Conservation (phyloP, 2,329 filamentous ascomycete genomes). For the Dothideomycetes sp. region DNA sequence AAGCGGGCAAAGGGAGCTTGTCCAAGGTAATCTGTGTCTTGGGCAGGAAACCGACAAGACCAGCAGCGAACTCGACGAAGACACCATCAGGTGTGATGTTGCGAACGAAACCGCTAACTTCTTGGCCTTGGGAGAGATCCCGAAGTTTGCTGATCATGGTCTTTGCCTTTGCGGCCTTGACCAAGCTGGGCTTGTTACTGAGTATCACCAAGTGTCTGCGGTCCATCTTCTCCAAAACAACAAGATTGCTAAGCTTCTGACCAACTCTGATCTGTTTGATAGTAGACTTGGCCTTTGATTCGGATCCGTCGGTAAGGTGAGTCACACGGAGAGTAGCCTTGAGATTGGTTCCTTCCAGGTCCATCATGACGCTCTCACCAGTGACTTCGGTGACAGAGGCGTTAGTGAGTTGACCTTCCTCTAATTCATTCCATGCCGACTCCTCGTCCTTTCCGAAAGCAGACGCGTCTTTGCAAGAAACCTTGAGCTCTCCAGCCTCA, state of each 20-base stretch:
- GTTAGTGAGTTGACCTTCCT: conserved; percentile 64
- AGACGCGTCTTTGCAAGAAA: conserved; percentile 87
- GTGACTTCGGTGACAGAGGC: conserved; percentile 52
- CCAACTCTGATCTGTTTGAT: conserved; percentile 77
- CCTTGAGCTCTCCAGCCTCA: conserved; percentile 61
- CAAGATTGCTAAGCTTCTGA: conserved; percentile 70
- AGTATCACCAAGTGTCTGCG: conserved; percentile 66
- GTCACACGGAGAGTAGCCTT: conserved; percentile 68
- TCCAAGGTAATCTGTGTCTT: conserved; percentile 69
- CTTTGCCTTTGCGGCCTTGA: conserved; percentile 64
- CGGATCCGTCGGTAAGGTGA: conserved; percentile 78
- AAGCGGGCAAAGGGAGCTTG: conserved; percentile 57
- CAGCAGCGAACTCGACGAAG: conserved; percentile 80
- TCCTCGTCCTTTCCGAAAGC: conserved; percentile 70
- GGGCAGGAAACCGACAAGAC: conserved; percentile 68
- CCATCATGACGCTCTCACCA: conserved; percentile 48
- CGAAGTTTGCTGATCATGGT: conserved; percentile 63
- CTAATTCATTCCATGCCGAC: conserved; percentile 60
- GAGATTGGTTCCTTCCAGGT: conserved; percentile 63
- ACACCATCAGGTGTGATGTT: conserved; percentile 74
- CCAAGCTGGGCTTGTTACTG: conserved; percentile 72
- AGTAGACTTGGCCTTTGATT: conserved; percentile 65
- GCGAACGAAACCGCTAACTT: conserved; percentile 70
- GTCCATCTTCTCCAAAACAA: conserved; percentile 79
- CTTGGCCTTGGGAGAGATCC: conserved; percentile 58